These are phyloP conservation scores for Grosmannia huntii DNA, from an alignment of 2,329 filamentous ascomycete species.

Conservation along the genomic window DNA sequence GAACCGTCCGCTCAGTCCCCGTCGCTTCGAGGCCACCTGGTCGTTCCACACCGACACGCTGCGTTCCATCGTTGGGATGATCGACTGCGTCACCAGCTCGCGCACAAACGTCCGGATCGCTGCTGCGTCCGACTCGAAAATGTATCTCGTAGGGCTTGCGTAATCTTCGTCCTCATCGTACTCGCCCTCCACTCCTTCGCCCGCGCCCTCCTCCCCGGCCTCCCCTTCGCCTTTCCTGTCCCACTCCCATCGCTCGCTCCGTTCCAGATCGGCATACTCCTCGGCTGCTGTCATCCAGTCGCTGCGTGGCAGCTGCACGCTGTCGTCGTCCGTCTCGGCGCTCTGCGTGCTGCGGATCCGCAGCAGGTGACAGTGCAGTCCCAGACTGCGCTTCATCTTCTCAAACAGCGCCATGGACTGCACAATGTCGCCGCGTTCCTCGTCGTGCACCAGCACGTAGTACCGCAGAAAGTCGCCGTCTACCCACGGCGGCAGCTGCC, in stretches of 20 bases:
- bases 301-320: conserved; percentile 63
- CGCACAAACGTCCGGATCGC: conserved; percentile 81
- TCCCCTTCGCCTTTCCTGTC: conserved; percentile 33
- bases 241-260: conserved; percentile 28
- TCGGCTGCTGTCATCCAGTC: conserved; percentile 86
- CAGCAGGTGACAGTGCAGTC: conserved; percentile 85
- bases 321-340: conserved; percentile 83
- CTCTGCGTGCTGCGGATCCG: conserved; percentile 75
- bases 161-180: conserved; percentile 55
- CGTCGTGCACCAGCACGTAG: conserved; percentile 92
- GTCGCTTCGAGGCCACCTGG: conserved; percentile 79
- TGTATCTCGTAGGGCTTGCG: conserved; percentile 59
- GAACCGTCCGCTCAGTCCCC: conserved; percentile 84
- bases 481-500: conserved; percentile 69
- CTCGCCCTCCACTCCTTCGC: conserved; percentile 55
- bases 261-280: conserved; percentile 62
- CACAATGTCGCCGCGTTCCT: conserved; percentile 85
- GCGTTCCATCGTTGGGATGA: conserved; percentile 93
- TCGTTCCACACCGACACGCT: conserved; percentile 91
- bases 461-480: conserved; percentile 88
- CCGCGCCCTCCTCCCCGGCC: conserved; percentile 48
- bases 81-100: conserved; percentile 89
- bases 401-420: conserved; percentile 87
- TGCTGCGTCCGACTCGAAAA: conserved; percentile 85
- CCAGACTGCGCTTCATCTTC: conserved; percentile 98